phyloP scores from a whole-genome alignment of 139 green algal genomes.

The Choricystis sp. region DNA sequence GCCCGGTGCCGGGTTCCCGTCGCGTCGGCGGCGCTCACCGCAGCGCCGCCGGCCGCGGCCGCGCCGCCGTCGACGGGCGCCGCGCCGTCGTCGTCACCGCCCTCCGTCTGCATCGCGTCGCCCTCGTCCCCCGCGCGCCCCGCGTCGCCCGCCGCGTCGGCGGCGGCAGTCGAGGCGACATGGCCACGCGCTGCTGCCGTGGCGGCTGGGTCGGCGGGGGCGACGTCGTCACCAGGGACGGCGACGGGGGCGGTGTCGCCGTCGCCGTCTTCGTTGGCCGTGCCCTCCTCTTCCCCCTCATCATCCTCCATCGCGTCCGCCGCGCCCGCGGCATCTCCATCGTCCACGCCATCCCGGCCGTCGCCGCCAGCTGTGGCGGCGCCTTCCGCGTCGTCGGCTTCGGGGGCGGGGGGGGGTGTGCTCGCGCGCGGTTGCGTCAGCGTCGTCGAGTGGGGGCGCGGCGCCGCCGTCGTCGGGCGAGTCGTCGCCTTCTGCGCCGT shows the following conservation, averaged over 20 bases:
- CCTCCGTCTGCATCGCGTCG: neutral
- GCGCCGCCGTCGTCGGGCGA: slow-evolving; percentile 10
- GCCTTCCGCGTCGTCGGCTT: slow-evolving; percentile 11
- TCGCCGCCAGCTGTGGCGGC: neutral
- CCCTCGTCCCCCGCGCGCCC: neutral
- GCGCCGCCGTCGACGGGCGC: neutral
- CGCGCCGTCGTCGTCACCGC: neutral
- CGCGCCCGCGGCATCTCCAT: slow-evolving; percentile 6
- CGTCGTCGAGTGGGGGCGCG: slow-evolving; percentile 10
- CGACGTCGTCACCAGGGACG: neutral
- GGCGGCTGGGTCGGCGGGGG: slow-evolving; percentile 10
- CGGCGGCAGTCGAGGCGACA: too few relatives aligned
- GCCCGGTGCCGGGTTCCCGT: neutral
- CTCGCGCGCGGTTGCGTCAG: too few relatives aligned
- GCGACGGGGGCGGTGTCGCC: neutral
- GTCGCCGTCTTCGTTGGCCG: neutral
- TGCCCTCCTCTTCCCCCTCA: slow-evolving; percentile 4
- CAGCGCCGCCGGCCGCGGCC: too few relatives aligned
- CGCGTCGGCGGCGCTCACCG: neutral
- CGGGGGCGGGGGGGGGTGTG: slow-evolving; percentile 2
- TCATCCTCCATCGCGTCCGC: slow-evolving; percentile 4
- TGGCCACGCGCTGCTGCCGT: slow-evolving; percentile 4
- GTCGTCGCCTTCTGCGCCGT: slow-evolving; percentile 12
- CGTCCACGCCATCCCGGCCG: slow-evolving; percentile 12
- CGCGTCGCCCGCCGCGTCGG: neutral